Evolutionary conservation across 177 flowering plant genomes (phyloP).

Genomic region (Vitis hybrid): DNA sequence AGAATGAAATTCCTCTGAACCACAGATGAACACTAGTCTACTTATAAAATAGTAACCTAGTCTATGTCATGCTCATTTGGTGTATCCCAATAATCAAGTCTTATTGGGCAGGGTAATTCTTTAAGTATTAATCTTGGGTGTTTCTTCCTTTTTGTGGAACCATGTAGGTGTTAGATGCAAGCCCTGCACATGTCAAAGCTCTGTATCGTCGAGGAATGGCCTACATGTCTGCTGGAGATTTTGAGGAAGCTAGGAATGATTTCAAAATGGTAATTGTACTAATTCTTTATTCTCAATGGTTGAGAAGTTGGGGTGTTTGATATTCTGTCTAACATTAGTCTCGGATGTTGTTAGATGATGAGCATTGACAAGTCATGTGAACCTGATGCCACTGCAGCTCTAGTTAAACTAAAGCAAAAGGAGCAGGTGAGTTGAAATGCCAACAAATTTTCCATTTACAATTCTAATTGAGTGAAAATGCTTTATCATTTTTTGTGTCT

Average conservation of each 20-base stretch:
- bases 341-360: slow-evolving; percentile 55
- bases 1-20: too few species aligned
- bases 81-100: neutral
- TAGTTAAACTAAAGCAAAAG: slow-evolving; percentile 66
- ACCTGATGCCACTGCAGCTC: slow-evolving; percentile 87
- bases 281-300: neutral
- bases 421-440: slow-evolving; percentile 57
- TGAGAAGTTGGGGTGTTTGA: neutral
- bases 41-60: too few species aligned
- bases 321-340: slow-evolving; percentile 9
- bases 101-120: neutral
- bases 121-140: slow-evolving; percentile 1
- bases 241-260: slow-evolving; percentile 84
- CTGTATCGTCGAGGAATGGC: slow-evolving; percentile 98
- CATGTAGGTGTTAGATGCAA: slow-evolving; percentile 78
- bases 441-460: neutral
- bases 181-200: slow-evolving; percentile 86
- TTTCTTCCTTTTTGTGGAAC: slow-evolving; percentile 3
- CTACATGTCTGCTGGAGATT: slow-evolving; percentile 85
- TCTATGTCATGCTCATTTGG: too few species aligned
- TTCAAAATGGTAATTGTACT: slow-evolving; percentile 58
- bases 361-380: slow-evolving; percentile 81
- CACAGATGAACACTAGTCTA: too few species aligned
- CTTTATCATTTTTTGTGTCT: neutral
- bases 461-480: neutral